phyloP scores from a whole-genome alignment of 768 basidiomycete genomes.

The Dioszegia hungarica region DNA sequence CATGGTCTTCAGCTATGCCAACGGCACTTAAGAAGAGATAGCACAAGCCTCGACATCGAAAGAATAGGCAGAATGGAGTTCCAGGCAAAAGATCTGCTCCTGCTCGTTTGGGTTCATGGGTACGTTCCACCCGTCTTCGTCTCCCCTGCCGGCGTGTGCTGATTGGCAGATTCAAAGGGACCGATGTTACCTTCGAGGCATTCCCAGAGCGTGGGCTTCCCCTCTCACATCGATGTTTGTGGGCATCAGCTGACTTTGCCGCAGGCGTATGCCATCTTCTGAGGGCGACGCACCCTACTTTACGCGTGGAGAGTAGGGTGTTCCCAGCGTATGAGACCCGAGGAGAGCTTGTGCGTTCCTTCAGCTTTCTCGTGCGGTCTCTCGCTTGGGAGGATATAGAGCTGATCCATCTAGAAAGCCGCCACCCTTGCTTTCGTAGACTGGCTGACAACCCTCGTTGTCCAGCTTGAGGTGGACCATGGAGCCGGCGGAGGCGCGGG shows the following conservation, averaged over 20 bases:
- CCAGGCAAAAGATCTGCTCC: slow-evolving; percentile 34
- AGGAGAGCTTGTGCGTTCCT: slow-evolving; percentile 68
- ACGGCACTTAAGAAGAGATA: neutral
- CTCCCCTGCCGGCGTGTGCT: neutral
- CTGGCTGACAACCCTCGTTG: slow-evolving; percentile 83
- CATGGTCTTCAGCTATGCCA: neutral
- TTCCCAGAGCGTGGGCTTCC: slow-evolving; percentile 64
- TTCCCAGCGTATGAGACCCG: slow-evolving; percentile 95
- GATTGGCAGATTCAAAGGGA: slow-evolving; percentile 47
- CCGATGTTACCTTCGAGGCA: slow-evolving; percentile 49
- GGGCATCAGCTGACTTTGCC: neutral
- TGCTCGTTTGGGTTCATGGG: slow-evolving; percentile 50
- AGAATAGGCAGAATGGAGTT: neutral
- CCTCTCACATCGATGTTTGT: neutral
- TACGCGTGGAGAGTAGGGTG: slow-evolving; percentile 65
- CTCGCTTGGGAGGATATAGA: neutral
- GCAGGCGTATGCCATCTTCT: slow-evolving; percentile 64
- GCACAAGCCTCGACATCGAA: neutral
- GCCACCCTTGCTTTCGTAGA: slow-evolving; percentile 82
- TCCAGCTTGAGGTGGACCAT: slow-evolving; percentile 73
- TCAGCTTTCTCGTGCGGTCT: neutral
- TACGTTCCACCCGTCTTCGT: slow-evolving; percentile 10
- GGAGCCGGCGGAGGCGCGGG: slow-evolving; percentile 59
- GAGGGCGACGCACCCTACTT: slow-evolving; percentile 58
- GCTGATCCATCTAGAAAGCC: slow-evolving; percentile 56